Percentiles rank a stretch among this genome's conserved stretches.
Evolutionary conservation across 176 grass and related monocot species (phyloP).

Genomic region (Cenchrus purpureus): DNA sequence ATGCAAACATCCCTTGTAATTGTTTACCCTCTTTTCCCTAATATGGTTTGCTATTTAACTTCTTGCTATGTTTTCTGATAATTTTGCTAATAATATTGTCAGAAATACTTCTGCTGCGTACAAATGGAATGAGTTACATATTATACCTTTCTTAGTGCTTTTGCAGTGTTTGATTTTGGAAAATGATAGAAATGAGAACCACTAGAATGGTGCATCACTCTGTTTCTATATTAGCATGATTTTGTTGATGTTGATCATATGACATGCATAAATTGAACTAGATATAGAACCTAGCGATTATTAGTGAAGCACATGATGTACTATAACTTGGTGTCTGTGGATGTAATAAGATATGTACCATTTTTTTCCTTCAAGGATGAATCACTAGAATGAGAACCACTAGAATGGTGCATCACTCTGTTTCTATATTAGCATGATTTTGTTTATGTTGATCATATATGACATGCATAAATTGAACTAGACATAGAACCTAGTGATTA

Average conservation of each 20-base stretch:
- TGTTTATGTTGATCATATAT: neutral
- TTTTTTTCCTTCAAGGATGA: neutral
- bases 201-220: constrained; percentile 2
- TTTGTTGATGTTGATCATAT: neutral
- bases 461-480: neutral
- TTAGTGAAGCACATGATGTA: neutral
- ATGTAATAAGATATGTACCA: neutral
- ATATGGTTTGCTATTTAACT: neutral
- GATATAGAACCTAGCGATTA: neutral
- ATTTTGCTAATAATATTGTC: neutral
- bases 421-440: neutral
- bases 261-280: neutral
- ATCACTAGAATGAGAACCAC: neutral
- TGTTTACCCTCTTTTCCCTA: constrained; percentile 2
- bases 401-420: constrained; percentile 4
- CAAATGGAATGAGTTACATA: neutral
- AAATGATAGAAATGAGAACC: neutral
- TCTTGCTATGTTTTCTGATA: neutral
- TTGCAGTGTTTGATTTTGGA: neutral
- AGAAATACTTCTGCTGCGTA: neutral
- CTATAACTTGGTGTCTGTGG: constrained; percentile 1
- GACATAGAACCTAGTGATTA: neutral
- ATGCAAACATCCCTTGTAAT: neutral
- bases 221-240: neutral
- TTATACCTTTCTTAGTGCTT: neutral